Percentiles rank a stretch among this genome's conserved stretches.
These are phyloP conservation scores for Bipolaris victoriae DNA, from an alignment of 2,329 filamentous ascomycete genomes.

Conservation along the genomic window DNA sequence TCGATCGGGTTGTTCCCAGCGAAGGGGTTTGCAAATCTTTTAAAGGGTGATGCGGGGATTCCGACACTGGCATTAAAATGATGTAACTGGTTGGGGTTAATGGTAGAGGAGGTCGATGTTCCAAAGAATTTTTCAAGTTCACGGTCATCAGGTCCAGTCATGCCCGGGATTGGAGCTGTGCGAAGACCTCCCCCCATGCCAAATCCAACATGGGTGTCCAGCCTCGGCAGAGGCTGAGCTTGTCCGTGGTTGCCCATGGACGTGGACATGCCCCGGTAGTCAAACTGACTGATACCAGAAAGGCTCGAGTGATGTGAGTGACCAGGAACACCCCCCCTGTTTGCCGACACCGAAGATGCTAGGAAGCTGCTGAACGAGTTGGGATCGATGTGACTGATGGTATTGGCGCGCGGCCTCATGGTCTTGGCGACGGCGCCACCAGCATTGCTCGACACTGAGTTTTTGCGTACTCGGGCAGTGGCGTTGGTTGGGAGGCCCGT, in stretches of 20 bases:
- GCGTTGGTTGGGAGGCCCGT: slow-evolving; percentile 72
- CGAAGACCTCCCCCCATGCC: slow-evolving; percentile 72
- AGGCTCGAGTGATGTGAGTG: slow-evolving; percentile 77
- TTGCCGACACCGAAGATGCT: slow-evolving; percentile 57
- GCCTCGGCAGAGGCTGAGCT: slow-evolving; percentile 74
- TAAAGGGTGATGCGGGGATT: slow-evolving; percentile 58
- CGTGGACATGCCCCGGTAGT: slow-evolving; percentile 75
- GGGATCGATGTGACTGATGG: slow-evolving; percentile 90
- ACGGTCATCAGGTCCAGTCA: slow-evolving; percentile 63
- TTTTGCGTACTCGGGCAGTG: slow-evolving; percentile 83
- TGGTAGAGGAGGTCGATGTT: slow-evolving; percentile 59
- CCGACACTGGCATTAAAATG: slow-evolving; percentile 83
- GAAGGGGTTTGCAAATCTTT: slow-evolving; percentile 58
- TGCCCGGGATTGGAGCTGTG: slow-evolving; percentile 68
- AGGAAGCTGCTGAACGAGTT: slow-evolving; percentile 67
- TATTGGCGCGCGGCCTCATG: slow-evolving; percentile 91
- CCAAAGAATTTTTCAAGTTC: slow-evolving; percentile 76
- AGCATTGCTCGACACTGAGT: slow-evolving; percentile 74
- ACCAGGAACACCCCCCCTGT: slow-evolving; percentile 58
- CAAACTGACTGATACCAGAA: slow-evolving; percentile 67
- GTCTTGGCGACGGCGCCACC: slow-evolving; percentile 56
- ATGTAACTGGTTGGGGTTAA: slow-evolving; percentile 75
- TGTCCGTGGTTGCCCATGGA: slow-evolving; percentile 70
- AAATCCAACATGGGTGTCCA: slow-evolving; percentile 79
- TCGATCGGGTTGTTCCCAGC: slow-evolving; percentile 65